These are phyloP conservation scores for Syncephalastrum monosporum DNA, from an alignment of 371 early-diverging fungal genomes.

Conservation along the genomic window DNA sequence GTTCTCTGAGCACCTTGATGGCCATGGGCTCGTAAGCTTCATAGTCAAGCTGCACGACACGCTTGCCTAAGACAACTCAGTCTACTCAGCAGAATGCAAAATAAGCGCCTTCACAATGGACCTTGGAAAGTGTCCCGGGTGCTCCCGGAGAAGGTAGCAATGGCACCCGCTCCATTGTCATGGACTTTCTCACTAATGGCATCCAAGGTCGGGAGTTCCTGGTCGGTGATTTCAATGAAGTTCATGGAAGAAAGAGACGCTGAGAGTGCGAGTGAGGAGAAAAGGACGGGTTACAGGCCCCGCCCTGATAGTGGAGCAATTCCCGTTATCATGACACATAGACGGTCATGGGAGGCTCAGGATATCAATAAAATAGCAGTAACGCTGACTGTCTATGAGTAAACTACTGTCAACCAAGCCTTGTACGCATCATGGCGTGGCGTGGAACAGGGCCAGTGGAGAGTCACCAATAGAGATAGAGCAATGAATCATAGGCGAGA, in stretches of 20 bases:
- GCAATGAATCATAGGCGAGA: too few species aligned
- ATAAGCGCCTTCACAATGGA: constrained; percentile 15
- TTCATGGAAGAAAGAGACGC: constrained; percentile 6
- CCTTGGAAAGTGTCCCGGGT: constrained; percentile 84
- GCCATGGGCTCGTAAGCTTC: constrained; percentile 87
- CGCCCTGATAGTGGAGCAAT: too few species aligned
- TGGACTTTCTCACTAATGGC: constrained; percentile 52
- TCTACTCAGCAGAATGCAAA: background rate
- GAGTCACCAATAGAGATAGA: too few species aligned
- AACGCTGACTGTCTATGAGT: too few species aligned
- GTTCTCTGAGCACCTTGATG: constrained; percentile 51
- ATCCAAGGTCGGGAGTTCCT: constrained; percentile 49
- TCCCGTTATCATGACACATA: too few species aligned
- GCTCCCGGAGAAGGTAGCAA: constrained; percentile 82
- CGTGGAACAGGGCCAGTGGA: too few species aligned
- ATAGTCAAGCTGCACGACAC: constrained; percentile 74
- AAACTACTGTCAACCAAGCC: too few species aligned
- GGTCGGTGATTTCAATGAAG: constrained; percentile 49
- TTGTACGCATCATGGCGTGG: too few species aligned
- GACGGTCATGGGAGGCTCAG: too few species aligned
- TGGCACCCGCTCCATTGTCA: constrained; percentile 76
- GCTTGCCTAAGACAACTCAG: constrained; percentile 43
- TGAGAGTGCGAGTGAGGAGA: too few species aligned
- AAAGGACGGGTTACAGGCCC: too few species aligned
- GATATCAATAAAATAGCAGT: too few species aligned